Percentiles rank a stretch among this genome's conserved stretches.
phyloP scores from a whole-genome alignment of 2,329 filamentous ascomycete species.

The Penicillium thymicola region DNA sequence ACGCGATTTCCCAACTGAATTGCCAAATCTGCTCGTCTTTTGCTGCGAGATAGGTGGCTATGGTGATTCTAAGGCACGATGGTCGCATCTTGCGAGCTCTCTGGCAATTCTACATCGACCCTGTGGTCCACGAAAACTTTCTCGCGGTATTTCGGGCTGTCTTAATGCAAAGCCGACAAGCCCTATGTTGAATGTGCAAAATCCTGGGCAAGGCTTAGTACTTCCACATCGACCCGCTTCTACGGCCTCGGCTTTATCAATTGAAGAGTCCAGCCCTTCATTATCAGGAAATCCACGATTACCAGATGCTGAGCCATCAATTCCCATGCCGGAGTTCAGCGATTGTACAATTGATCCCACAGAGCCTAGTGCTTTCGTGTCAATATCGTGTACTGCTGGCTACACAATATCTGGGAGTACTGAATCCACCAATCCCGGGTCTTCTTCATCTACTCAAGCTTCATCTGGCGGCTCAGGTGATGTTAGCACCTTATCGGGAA shows the following conservation, averaged over 20 bases:
- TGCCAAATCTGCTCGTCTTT: neutral
- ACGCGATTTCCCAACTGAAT: neutral
- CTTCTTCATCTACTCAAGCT: too few relatives aligned
- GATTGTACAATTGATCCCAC: neutral
- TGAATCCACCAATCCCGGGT: too few relatives aligned
- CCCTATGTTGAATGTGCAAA: neutral
- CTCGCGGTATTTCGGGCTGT: neutral
- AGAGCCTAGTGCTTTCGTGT: neutral
- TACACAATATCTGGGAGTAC: neutral
- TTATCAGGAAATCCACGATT: slow-evolving; percentile 1
- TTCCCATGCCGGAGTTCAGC: neutral
- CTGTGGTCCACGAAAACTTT: slow-evolving; percentile 38
- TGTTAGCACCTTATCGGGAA: too few relatives aligned
- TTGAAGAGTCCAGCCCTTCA: neutral
- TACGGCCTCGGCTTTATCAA: slow-evolving; percentile 8
- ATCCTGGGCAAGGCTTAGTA: neutral
- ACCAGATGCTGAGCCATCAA: neutral
- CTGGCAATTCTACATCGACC: slow-evolving; percentile 20
- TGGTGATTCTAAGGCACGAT: neutral
- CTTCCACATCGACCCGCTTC: slow-evolving; percentile 25
- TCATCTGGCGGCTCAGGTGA: too few relatives aligned
- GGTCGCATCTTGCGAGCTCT: neutral
- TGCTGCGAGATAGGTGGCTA: neutral
- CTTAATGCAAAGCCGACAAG: neutral
- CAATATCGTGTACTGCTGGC: neutral